Base-by-base conservation (phyloP, 176 grass and related monocot genomes). In the Eleusine indica region DNA sequence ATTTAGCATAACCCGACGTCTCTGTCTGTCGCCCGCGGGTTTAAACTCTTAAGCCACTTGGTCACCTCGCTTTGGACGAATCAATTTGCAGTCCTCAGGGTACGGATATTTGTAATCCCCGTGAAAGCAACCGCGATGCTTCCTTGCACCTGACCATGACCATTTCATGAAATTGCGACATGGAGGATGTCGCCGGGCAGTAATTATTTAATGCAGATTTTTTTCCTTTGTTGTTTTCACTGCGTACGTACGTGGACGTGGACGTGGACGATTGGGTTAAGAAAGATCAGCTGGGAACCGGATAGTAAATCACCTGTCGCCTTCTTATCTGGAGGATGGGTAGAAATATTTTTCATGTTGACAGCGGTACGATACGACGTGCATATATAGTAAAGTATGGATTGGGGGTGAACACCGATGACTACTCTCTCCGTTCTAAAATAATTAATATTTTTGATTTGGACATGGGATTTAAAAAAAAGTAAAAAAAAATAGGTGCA, bases 41-140 rank as follows among this genome's bases (percentile, higher is more conserved):
- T 86, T 35, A 21, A 22, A 9, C 7, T 12, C 0, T 22, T 17
- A 1, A n/a, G 60, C 35, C 32, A 57, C 46, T 66, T 67, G 70
- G 47, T 86, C 2, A 7, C 56, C 16, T 74, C 7, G 37, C 35
- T 42, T 42, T 74, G 69, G 58, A 7, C 22, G 58, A 19, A 68
- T 64, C 25, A 81, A 68, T 81, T 39, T 38, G 66, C 28, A 16
- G 29, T 15, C 71, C 7, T 22, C 22, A 18, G 17, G 61, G 49
- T 48, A 51, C 7, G 84, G 70, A 70, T 76, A 76, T 16, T 16
- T 16, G 28, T 38, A 28, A 69, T 76, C 85, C 39, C 2, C 25
- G 49, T 61, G 85, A 87, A 39, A 69, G 71, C 28, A 14, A 39
- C 78, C 28, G 6, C 71, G 61, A 87, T 48, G 62, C 30, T 68